These are phyloP conservation scores for Pseudopyrenochaeta lycopersici DNA, from an alignment of 2,329 filamentous ascomycete species.

Conservation along the genomic window DNA sequence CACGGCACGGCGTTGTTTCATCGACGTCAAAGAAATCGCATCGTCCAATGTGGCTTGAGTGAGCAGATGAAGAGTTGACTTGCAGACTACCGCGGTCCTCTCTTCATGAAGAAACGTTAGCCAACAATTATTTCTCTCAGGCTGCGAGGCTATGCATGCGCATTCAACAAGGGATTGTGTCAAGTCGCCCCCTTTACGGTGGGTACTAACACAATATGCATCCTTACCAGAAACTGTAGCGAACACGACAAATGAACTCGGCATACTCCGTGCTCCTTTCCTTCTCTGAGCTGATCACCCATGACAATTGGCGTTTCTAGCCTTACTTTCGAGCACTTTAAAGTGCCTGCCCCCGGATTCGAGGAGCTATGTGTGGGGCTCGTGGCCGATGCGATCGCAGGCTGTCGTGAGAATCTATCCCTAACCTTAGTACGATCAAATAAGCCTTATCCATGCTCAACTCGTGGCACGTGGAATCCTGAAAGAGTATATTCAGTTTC, in stretches of 20 bases:
- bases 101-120: background rate
- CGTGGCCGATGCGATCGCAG: background rate
- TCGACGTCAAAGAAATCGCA: background rate
- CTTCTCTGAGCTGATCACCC: no score
- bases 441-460: background rate
- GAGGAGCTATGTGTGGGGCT: background rate
- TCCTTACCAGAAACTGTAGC: no score
- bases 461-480: background rate
- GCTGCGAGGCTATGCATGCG: background rate
- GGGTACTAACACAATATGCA: no score
- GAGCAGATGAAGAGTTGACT: background rate
- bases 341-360: background rate
- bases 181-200: no score
- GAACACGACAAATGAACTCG: no score
- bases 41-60: background rate
- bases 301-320: no score
- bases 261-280: no score
- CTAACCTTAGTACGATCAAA: constrained; percentile 1
- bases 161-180: no score
- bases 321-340: background rate
- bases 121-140: background rate
- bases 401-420: background rate
- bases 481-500: background rate
- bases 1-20: background rate
- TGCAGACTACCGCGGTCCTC: background rate